phyloP scores from a whole-genome alignment of 1,284 basidiomycete genomes.

The Melampsora larici-populina region DNA sequence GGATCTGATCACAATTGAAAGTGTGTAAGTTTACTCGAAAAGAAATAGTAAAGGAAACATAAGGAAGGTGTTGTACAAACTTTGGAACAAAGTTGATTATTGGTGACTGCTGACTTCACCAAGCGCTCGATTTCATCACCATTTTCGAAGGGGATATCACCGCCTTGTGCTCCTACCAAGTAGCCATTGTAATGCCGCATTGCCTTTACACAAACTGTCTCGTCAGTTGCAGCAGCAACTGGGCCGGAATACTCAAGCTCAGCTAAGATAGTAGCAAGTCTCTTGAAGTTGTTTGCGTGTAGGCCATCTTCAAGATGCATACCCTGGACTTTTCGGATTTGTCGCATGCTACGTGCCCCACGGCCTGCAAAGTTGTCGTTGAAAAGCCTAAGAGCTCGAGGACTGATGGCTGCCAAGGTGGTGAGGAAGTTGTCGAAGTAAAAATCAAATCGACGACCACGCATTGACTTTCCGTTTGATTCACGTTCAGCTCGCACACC shows the following conservation, averaged over 20 bases:
- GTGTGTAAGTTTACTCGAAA: background rate
- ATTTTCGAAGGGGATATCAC: background rate
- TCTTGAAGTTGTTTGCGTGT: constrained; percentile 2
- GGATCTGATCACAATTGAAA: background rate
- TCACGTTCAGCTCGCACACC: constrained; percentile 3
- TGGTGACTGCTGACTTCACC: background rate
- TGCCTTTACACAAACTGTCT: constrained; percentile 17
- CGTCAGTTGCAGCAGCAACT: constrained; percentile 6
- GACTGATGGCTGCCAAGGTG: constrained; percentile 24
- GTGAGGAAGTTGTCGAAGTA: constrained; percentile 32
- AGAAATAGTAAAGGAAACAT: background rate
- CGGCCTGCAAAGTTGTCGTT: background rate
- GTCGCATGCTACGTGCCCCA: background rate
- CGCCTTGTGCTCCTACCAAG: no score
- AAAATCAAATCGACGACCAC: background rate
- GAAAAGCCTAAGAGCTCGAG: no score
- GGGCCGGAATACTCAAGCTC: constrained; percentile 10
- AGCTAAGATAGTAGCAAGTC: background rate
- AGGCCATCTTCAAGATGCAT: constrained; percentile 16
- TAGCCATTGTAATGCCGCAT: constrained; percentile 8
- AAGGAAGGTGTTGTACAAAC: background rate
- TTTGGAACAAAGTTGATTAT: constrained; percentile 28
- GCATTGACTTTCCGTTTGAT: no score
- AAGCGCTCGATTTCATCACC: no score
- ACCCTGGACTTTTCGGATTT: background rate